Conservation (phyloP, 495 filamentous ascomycete species). For the Pyronema domesticum region DNA sequence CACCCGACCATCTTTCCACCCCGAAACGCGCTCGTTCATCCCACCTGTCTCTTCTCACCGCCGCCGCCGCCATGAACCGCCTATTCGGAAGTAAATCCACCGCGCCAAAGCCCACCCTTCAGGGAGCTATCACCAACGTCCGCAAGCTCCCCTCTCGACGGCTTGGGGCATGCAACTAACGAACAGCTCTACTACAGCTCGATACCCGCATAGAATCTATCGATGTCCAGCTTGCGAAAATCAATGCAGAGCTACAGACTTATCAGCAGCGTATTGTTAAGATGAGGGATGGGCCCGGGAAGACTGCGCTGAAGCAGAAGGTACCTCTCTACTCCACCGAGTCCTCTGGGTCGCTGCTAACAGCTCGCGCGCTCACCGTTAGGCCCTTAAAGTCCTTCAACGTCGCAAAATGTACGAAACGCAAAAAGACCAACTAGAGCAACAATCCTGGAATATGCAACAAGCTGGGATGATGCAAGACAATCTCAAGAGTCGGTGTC, state of each 20-base stretch:
- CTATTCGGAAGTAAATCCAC: constrained; percentile 81
- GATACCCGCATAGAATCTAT: constrained; percentile 74
- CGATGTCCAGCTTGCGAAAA: constrained; percentile 83
- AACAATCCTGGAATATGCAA: constrained; percentile 98
- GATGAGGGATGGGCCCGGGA: constrained; percentile 93
- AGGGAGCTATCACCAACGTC: constrained; percentile 71
- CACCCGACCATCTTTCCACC: not conserved
- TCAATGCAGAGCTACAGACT: constrained; percentile 75
- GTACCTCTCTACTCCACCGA: not conserved
- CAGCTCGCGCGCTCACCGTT: not conserved
- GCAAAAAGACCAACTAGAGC: constrained; percentile 85
- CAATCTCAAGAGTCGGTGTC: constrained; percentile 57
- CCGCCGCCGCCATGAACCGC: constrained; percentile 58
- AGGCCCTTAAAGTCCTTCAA: constrained; percentile 80
- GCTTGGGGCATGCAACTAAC: not conserved
- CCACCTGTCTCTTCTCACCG: too few species aligned
- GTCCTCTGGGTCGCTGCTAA: not conserved
- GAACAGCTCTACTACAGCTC: constrained; percentile 31
- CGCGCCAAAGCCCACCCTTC: constrained; percentile 79
- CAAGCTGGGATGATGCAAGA: constrained; percentile 98
- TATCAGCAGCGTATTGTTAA: constrained; percentile 79
- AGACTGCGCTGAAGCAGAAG: constrained; percentile 81
- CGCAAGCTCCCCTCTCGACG: constrained; percentile 2
- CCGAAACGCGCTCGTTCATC: too few species aligned
- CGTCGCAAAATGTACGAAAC: constrained; percentile 91